A percentile compares a stretch with the other conserved stretches of the same genome.
Conservation (phyloP, 2,329 filamentous ascomycete genomes). For the Alternaria hordeiaustralica region DNA sequence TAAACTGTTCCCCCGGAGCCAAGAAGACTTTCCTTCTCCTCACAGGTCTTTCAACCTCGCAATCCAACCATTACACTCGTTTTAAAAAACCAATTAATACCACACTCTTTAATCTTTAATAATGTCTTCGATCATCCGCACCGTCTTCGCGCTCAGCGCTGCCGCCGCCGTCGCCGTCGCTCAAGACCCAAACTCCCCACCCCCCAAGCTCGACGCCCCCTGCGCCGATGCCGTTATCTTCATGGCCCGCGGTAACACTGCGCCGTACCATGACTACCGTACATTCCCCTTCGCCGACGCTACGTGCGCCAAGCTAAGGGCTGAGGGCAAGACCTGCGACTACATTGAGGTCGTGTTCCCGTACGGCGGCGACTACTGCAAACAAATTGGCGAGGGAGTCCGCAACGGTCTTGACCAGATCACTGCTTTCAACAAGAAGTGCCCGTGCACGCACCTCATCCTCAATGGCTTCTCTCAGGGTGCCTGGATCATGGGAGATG, state of each 20-base stretch:
- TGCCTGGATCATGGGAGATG: conserved; percentile 65
- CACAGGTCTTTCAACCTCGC: conserved; percentile 27
- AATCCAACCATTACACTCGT: conserved; percentile 31
- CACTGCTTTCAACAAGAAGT: conserved; percentile 61
- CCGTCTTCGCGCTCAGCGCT: conserved; percentile 29
- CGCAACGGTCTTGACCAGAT: conserved; percentile 47
- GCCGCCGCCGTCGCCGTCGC: conserved; percentile 35
- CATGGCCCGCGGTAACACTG: conserved; percentile 33
- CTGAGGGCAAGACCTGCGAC: conserved; percentile 33
- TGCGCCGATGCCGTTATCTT: conserved; percentile 32
- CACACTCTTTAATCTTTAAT: conserved; percentile 34
- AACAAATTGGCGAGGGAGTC: conserved; percentile 26
- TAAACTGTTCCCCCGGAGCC: conserved; percentile 26
- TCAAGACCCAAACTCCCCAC: conserved; percentile 29
- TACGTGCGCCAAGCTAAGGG: conserved; percentile 28
- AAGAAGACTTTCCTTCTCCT: conserved; percentile 26
- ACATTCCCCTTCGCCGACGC: conserved; percentile 29
- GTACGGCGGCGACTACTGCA: conserved; percentile 22
- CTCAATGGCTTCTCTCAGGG: conserved; percentile 67
- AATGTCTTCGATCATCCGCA: conserved; percentile 35
- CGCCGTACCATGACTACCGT: conserved; percentile 31
- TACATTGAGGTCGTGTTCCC: conserved; percentile 31
- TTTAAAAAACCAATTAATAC: conserved; percentile 24
- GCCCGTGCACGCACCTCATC: conserved; percentile 62
- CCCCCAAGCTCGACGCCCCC: conserved; percentile 32